Conservation (phyloP, 2,329 filamentous ascomycete species). For the Knoxdaviesia capensis region DNA sequence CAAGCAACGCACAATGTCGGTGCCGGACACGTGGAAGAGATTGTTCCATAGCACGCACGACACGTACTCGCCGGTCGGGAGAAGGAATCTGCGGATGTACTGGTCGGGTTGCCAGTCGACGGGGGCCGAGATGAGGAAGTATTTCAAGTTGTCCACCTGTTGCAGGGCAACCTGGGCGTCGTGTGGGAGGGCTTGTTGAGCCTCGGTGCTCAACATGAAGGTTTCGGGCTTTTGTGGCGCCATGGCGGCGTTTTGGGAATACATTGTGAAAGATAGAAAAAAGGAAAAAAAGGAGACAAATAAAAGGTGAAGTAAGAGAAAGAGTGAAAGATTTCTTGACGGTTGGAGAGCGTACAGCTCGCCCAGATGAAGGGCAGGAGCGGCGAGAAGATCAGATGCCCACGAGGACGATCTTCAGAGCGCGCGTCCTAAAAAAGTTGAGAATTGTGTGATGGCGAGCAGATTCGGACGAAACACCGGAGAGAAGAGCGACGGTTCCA, state of each 20-base stretch:
- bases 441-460: no score
- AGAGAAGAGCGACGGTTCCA: no score
- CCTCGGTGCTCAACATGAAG: constrained; percentile 94
- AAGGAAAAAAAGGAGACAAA: not conserved
- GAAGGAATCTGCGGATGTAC: constrained; percentile 84
- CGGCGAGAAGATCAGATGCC: no score
- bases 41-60: constrained; percentile 99
- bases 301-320: constrained; percentile 1
- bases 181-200: constrained; percentile 85
- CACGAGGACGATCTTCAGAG: no score
- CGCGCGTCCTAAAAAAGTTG: no score
- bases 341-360: no score
- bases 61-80: constrained; percentile 96
- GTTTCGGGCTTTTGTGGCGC: constrained; percentile 94
- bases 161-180: constrained; percentile 94
- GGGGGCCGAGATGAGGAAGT: constrained; percentile 95
- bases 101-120: constrained; percentile 96
- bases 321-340: not conserved
- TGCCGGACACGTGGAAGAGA: constrained; percentile 97
- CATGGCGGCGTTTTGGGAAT: constrained; percentile 71
- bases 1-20: constrained; percentile 93
- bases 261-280: constrained; percentile 31
- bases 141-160: constrained; percentile 98
- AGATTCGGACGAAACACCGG: no score
- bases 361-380: no score